A percentile compares a stretch with the other conserved stretches of the same genome.
Conservation (phyloP, 768 basidiomycete species). For the Calvatia gigantea region DNA sequence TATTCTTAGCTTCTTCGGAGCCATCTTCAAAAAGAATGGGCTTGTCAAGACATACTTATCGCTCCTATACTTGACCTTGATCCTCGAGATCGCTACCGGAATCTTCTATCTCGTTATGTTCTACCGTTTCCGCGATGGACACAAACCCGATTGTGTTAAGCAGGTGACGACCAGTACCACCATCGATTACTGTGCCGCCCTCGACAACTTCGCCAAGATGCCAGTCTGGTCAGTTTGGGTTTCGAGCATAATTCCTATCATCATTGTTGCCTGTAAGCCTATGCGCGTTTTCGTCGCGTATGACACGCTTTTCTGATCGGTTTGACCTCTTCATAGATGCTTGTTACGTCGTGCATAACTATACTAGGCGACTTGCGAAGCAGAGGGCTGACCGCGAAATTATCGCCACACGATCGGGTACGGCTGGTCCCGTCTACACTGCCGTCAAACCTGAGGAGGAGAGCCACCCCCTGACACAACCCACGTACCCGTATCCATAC, state of each 20-base stretch:
- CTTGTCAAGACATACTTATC: slow-evolving; percentile 31
- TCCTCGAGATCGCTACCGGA: slow-evolving; percentile 27
- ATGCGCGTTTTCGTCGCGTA: background rate
- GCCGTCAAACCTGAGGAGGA: slow-evolving; percentile 27
- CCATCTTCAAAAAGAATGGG: slow-evolving; percentile 33
- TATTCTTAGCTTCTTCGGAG: slow-evolving; percentile 33
- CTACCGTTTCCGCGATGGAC: slow-evolving; percentile 23
- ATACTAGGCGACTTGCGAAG: slow-evolving; percentile 28
- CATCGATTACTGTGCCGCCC: slow-evolving; percentile 27
- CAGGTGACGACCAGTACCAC: slow-evolving; percentile 20
- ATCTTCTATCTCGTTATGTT: slow-evolving; percentile 30
- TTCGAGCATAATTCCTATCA: slow-evolving; percentile 30
- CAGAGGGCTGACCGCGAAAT: slow-evolving; percentile 24
- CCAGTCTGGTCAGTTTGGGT: slow-evolving; percentile 28
- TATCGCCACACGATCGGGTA: slow-evolving; percentile 16
- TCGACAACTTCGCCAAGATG: slow-evolving; percentile 22
- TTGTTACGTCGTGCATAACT: slow-evolving; percentile 33
- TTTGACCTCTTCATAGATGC: slow-evolving; percentile 26
- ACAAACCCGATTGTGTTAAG: slow-evolving; percentile 25
- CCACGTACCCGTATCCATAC: slow-evolving; percentile 28
- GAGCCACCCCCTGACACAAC: slow-evolving; percentile 23
- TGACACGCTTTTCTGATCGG: slow-evolving; percentile 5
- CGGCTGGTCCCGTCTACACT: slow-evolving; percentile 20
- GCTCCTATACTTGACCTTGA: slow-evolving; percentile 26
- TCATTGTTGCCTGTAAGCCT: slow-evolving; percentile 36